Percentiles rank a stretch among this genome's conserved stretches.
Conservation (phyloP, 495 filamentous ascomycete species). For the Hypoxylon crocopeplum region DNA sequence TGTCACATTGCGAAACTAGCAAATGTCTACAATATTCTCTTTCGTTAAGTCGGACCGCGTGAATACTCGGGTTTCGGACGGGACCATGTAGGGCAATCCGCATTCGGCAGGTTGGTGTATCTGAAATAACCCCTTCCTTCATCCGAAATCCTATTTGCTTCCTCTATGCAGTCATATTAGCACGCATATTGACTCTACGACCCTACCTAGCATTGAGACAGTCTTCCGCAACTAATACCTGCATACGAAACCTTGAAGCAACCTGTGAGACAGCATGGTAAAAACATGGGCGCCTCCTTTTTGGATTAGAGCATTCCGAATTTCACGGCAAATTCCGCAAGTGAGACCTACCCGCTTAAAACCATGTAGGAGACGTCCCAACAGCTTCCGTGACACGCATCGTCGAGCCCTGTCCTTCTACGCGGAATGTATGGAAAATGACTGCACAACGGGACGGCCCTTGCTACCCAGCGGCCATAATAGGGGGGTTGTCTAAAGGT, state of each 20-base stretch:
- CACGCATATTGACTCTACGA: constrained; percentile 18
- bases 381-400: constrained; percentile 12
- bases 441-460: constrained; percentile 32
- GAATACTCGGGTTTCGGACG: constrained; percentile 67
- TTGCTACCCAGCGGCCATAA: constrained; percentile 6
- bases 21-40: not conserved
- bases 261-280: constrained; percentile 20
- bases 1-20: not conserved
- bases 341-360: constrained; percentile 13
- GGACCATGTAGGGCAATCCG: constrained; percentile 69
- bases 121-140: constrained; percentile 16
- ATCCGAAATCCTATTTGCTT: constrained; percentile 19
- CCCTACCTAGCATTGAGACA: not conserved
- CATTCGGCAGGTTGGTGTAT: constrained; percentile 24
- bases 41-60: constrained; percentile 8
- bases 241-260: not conserved
- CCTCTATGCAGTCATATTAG: constrained; percentile 29
- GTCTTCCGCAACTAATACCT: not conserved
- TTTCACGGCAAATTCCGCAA: constrained; percentile 25
- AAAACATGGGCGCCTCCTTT: constrained; percentile 17
- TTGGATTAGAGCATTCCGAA: not conserved
- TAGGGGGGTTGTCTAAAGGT: constrained; percentile 4
- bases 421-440: constrained; percentile 13
- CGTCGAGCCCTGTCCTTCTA: constrained; percentile 2
- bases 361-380: constrained; percentile 2